A percentile compares a stretch with the other conserved stretches of the same genome.
Conservation (phyloP, 352 stramenopile genomes). For the Globisporangium cystogenes region DNA sequence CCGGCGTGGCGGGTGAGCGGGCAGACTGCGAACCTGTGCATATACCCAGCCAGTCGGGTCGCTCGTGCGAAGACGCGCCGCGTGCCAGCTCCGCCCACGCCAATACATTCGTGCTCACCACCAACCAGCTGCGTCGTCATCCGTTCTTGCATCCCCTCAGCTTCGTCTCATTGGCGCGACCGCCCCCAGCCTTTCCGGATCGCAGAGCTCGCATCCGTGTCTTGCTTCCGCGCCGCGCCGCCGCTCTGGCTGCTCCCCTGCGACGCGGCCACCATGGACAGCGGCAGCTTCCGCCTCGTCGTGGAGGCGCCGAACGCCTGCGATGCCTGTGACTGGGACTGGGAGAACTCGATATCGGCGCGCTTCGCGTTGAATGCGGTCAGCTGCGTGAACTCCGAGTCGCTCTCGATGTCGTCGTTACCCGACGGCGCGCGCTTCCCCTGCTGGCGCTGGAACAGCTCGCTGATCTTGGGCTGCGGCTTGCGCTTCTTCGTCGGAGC, state of each 20-base stretch:
- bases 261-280: conserved; percentile 63
- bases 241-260: conserved; percentile 25
- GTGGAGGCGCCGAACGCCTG: neutral
- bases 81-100: neutral
- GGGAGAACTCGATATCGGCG: conserved; percentile 34
- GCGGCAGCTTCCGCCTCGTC: conserved; percentile 58
- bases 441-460: conserved; percentile 46
- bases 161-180: conserved; percentile 32
- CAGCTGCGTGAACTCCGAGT: conserved; percentile 60
- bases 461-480: conserved; percentile 54
- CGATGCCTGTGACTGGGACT: conserved; percentile 24
- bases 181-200: conserved; percentile 65
- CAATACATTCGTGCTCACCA: neutral
- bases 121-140: too few relatives aligned
- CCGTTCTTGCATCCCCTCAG: too few relatives aligned
- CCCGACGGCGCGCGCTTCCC: neutral
- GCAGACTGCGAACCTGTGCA: neutral
- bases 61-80: neutral
- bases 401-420: conserved; percentile 64
- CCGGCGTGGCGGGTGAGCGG: too few relatives aligned
- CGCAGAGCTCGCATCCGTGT: conserved; percentile 16
- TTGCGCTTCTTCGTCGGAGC: conserved; percentile 18
- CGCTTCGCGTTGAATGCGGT: conserved; percentile 11
- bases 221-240: conserved; percentile 1
- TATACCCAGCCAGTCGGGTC: too few relatives aligned